Conservation (phyloP, 148 eudicot genomes). For the Rhododendron simsii region DNA sequence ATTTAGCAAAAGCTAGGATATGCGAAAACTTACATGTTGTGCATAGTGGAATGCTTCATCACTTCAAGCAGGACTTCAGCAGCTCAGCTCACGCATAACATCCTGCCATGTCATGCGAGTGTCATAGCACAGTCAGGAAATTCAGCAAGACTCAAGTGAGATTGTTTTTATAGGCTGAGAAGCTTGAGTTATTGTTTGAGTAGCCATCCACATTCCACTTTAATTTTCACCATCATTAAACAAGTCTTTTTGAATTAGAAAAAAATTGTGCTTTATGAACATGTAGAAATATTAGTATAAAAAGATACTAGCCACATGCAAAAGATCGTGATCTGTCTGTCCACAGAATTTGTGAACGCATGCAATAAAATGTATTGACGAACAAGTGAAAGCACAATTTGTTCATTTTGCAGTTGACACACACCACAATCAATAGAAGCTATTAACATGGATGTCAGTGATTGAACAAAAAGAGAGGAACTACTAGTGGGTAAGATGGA, state of each 20-base stretch:
- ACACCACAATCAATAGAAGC: neutral
- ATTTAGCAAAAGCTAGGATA: neutral
- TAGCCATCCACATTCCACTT: neutral
- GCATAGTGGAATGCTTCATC: constrained; percentile 85
- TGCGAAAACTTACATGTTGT: constrained; percentile 45
- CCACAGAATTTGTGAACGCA: neutral
- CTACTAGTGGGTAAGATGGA: neutral
- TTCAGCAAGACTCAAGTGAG: neutral
- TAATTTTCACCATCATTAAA: neutral
- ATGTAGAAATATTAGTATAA: neutral
- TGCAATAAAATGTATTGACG: neutral
- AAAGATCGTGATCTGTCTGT: neutral
- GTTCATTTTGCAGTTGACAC: neutral
- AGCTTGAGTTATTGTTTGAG: neutral
- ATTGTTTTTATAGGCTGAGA: neutral
- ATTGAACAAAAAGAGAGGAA: neutral
- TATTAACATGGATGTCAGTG: neutral
- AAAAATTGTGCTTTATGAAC: neutral
- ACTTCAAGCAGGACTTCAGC: constrained; percentile 56
- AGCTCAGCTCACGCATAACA: constrained; percentile 51
- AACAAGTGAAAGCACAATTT: neutral
- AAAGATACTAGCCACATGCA: neutral
- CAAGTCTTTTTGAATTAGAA: neutral
- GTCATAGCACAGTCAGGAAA: neutral
- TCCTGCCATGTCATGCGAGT: constrained; percentile 43